A percentile compares a stretch with the other conserved stretches of the same genome.
These are phyloP conservation scores for Sphagnum magellanicum DNA, from an alignment of 228 moss, liverwort and hornwort genomes.

Conservation along the genomic window DNA sequence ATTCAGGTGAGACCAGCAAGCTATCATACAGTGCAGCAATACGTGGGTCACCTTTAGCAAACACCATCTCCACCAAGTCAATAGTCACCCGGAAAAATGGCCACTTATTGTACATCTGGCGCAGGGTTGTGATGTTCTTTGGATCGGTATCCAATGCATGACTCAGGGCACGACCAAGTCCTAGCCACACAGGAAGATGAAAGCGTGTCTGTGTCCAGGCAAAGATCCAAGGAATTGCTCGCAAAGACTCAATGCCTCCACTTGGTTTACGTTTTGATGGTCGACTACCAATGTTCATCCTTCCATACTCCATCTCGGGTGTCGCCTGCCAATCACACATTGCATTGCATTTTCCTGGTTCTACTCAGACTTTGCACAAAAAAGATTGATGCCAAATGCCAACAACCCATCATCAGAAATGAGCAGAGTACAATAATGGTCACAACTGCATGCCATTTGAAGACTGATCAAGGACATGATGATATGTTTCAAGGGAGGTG, in stretches of 20 bases:
- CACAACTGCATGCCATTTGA: no score
- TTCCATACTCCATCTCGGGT: slow-evolving; percentile 88
- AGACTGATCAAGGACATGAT: no score
- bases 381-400: no score
- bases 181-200: slow-evolving; percentile 98
- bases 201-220: slow-evolving; percentile 99
- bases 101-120: slow-evolving; percentile 93
- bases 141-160: slow-evolving; percentile 41
- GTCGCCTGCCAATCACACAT: slow-evolving; percentile 49
- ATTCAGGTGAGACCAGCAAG: slow-evolving; percentile 44
- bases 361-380: no score
- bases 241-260: slow-evolving; percentile 90
- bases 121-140: slow-evolving; percentile 43
- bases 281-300: slow-evolving; percentile 98
- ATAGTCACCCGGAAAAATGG: slow-evolving; percentile 94
- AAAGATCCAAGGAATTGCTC: slow-evolving; percentile 99
- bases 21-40: slow-evolving; percentile 57
- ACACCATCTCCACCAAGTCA: slow-evolving; percentile 97
- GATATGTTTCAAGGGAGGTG: no score
- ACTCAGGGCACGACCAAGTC: slow-evolving; percentile 83
- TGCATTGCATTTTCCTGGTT: no score
- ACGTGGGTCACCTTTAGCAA: slow-evolving; percentile 88
- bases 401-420: no score
- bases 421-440: no score
- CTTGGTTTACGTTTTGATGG: slow-evolving; percentile 95